phyloP scores from a whole-genome alignment of 2,329 filamentous ascomycete species.

The Aspergillus sp. region DNA sequence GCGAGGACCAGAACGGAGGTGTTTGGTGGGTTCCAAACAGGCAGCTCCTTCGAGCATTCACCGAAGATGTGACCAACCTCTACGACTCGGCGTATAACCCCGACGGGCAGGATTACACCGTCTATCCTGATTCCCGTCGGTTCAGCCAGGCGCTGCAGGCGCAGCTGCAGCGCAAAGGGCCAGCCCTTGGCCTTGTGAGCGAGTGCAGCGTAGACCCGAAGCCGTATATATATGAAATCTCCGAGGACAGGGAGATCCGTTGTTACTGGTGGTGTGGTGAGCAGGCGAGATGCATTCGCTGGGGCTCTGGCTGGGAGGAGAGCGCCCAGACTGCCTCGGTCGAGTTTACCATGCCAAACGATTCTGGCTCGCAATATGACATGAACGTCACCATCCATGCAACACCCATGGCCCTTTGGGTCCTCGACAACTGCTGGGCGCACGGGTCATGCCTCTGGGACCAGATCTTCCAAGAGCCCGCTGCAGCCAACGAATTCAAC shows the following conservation, averaged over 20 bases:
- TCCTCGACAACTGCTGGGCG: background rate
- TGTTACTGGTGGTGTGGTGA: too few species aligned
- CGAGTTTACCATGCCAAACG: background rate
- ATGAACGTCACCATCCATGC: background rate
- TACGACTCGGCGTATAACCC: too few species aligned
- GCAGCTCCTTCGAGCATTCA: background rate
- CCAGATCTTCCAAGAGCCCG: background rate
- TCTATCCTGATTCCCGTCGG: background rate
- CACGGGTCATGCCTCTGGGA: background rate
- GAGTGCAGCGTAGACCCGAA: too few species aligned
- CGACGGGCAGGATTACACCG: too few species aligned
- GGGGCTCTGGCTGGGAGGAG: background rate
- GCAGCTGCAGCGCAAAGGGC: background rate
- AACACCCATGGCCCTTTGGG: background rate
- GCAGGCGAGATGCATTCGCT: background rate
- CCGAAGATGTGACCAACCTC: too few species aligned
- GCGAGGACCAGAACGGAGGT: background rate
- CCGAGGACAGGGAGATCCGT: too few species aligned
- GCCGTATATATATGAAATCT: too few species aligned
- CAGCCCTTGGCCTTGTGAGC: too few species aligned
- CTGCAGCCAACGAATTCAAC: background rate
- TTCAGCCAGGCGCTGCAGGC: background rate
- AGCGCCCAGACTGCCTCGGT: background rate
- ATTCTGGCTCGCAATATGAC: background rate
- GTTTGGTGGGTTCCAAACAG: background rate